Evolutionary conservation across 345 rosid species (phyloP).

Genomic region (Gossypium thurberi): DNA sequence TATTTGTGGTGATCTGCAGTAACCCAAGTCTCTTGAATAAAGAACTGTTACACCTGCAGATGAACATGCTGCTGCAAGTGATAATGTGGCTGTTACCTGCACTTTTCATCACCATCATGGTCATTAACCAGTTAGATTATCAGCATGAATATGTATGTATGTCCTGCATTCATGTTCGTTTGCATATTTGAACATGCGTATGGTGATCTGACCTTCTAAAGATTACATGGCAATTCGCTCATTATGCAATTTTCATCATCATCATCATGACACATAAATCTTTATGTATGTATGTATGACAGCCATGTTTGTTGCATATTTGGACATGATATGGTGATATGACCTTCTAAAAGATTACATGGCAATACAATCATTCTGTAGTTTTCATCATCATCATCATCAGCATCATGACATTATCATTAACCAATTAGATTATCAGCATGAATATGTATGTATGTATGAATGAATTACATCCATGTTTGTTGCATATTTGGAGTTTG

Average conservation of each 20-base stretch:
- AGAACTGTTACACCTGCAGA: constrained; percentile 81
- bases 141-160: not conserved
- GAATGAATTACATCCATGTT: too few species aligned
- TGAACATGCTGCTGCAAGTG: constrained; percentile 88
- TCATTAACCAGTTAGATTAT: not conserved
- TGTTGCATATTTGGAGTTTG: too few species aligned
- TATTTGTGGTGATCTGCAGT: constrained; percentile 34
- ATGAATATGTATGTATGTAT: not conserved
- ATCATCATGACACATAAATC: too few species aligned
- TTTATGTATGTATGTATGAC: too few species aligned
- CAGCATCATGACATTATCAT: not conserved
- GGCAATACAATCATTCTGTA: constrained; percentile 24
- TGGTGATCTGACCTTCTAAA: too few species aligned
- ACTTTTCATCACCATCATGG: not conserved
- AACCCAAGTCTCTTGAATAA: constrained; percentile 58
- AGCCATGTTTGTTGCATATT: too few species aligned
- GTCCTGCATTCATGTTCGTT: too few species aligned
- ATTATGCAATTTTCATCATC: too few species aligned
- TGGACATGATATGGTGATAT: too few species aligned
- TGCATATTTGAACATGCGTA: too few species aligned
- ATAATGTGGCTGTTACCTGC: constrained; percentile 77
- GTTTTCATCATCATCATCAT: not conserved
- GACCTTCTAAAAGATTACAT: too few species aligned
- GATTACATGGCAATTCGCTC: too few species aligned
- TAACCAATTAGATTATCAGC: not conserved